Base-by-base conservation (phyloP, 495 filamentous ascomycete species). In the Aspergillus funiculosus region DNA sequence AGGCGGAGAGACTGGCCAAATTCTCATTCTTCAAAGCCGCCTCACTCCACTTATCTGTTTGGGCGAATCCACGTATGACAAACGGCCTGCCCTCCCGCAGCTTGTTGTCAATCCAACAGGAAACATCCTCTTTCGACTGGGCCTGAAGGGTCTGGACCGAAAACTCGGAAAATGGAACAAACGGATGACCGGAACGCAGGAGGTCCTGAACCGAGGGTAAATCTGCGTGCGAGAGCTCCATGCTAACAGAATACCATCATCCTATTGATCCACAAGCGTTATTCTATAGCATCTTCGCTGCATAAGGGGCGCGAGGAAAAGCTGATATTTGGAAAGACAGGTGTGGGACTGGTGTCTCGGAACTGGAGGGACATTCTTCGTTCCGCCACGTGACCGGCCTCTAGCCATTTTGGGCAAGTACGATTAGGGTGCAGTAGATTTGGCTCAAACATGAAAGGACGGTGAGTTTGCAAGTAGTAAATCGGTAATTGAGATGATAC, bases 141-240 rank as follows among this genome's bases (percentile, higher is more conserved):
- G 28, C 19, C 6, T 35, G 20, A 13, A 53, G 35, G 26, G 32
- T 26, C 29, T 45, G 42, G n/a, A 46, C 38, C 30, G 47, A 48
- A 36, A 53, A 51, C 54, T 57, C 54, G 51, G 54, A 53, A 53
- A 57, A 53, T 13, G 47, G 40, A 22, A 51, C 39, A 49, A 57
- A 57, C 13, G 51, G 51, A 1, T 28, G 20, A 13, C 48, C 54
- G 29, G 27, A 41, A 5, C 36, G 29, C 17, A 53, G 35, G 26
- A 57, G 50, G 22, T 43, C 39, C 24, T 49, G 39, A n/a, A 38
- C 39, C 13, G 43, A 48, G 6, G 44, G 31, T 7, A 35, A 17
- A 3, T 48, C 44, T 18, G 28, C 7, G 5, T 35, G 36, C 10
- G 35, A 26, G n/a, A 34, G 35, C 2, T 56, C 45, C 53, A 56